Evolutionary conservation across 345 rosid genomes (phyloP), one percentile per base, ranked within the genome.

Genomic region (Pugionium dolabratum): DNA sequence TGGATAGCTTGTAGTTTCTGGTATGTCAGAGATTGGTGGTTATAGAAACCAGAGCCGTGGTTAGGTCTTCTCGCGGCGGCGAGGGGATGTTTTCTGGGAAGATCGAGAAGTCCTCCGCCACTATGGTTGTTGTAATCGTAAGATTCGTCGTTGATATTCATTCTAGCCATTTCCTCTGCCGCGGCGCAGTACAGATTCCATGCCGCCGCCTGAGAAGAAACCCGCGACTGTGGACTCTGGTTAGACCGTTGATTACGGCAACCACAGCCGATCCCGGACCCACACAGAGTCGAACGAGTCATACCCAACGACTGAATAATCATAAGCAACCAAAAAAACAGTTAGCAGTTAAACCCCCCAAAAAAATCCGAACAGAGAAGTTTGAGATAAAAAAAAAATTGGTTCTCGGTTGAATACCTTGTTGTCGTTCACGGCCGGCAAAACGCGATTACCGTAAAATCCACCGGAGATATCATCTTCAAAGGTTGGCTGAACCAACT

Each of bases 151-250:
- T 26, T 74, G 59, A 72, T 56, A 50, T 67, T 74, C 78, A 74
- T 67, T 69, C 63, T 76, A 5, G 79, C 86, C 5, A 83, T 63
- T 67, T 86, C 85, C 40, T 80, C 89, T 11, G 82, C 84, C 31
- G 93, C 89, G 10, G 83, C 81, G 28, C 67, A 64, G 27, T 82
- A 81, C 44, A 83, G 77, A 81, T 85, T 89, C 85, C 83, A 79
- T 1, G 84, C 71, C 28, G 62, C 67, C 50, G 83, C 81, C 11
- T 81, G 77, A 5, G 84, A 62, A 4, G 68, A 69, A 11, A 30
- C 76, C 61, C 49, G 62, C 72, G 62, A n/a, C n/a, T 49, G 54
- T 25, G 6, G 2, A 26, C 33, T 60, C 51, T 9, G 67, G 37
- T 49, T 52, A 3, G 37, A 54, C 7, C 41, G 4, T 31, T 10